Conservation (phyloP, 2,329 filamentous ascomycete genomes). For the Hawksworthiomyces lignivorus region DNA sequence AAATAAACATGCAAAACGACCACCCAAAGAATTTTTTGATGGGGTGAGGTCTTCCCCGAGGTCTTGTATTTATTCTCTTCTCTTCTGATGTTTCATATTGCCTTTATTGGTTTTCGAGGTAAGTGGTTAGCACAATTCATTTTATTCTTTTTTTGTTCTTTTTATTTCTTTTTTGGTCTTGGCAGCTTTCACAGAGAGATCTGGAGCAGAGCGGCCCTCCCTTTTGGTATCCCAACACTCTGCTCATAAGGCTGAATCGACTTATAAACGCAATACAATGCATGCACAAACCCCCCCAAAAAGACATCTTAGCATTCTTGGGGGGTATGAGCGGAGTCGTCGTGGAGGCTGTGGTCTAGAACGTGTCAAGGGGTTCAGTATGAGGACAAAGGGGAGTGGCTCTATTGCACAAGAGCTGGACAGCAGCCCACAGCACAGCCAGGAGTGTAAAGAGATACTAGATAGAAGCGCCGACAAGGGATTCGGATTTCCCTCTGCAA, state of each 20-base stretch:
- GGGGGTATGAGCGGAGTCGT: not conserved
- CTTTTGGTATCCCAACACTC: not conserved
- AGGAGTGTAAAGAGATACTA: not conserved
- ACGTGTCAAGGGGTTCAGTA: no score
- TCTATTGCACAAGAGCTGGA: not conserved
- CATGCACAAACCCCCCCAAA: no score
- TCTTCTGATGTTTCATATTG: not conserved
- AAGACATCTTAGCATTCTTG: not conserved
- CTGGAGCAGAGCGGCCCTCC: not conserved
- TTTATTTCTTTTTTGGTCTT: not conserved
- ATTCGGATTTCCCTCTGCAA: constrained; percentile 4
- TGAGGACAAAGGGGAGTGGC: no score
- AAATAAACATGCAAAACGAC: no score
- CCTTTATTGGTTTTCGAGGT: no score
- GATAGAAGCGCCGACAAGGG: constrained; percentile 3
- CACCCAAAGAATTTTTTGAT: no score
- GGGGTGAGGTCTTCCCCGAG: no score
- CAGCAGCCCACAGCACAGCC: not conserved
- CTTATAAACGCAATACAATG: not conserved
- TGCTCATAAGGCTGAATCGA: constrained; percentile 11
- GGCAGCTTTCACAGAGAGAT: no score
- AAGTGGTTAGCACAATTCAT: no score
- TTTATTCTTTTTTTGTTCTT: not conserved
- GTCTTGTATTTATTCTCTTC: no score
- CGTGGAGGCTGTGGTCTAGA: not conserved